Percentiles rank a stretch among this genome's conserved stretches.
Conservation (phyloP, 2,329 filamentous ascomycete species). For the Cercospora zeina region DNA sequence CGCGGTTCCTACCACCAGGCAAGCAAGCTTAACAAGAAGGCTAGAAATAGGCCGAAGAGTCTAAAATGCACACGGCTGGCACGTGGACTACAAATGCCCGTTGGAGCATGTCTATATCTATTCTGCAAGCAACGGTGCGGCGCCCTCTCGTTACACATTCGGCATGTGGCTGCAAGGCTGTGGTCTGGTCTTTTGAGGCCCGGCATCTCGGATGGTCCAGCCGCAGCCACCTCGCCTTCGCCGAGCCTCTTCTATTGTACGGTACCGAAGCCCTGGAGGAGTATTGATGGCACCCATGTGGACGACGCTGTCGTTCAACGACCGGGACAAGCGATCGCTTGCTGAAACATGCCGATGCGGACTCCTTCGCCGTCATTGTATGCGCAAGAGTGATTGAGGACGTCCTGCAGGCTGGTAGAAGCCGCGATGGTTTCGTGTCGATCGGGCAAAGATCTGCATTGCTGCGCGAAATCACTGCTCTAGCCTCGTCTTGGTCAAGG, state of each 20-base stretch:
- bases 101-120: not conserved
- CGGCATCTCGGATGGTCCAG: not conserved
- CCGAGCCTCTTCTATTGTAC: not conserved
- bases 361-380: not conserved
- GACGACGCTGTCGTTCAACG: not conserved
- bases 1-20: not conserved
- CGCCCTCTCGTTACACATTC: conserved; percentile 4
- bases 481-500: conserved; percentile 9
- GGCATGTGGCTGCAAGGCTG: conserved; percentile 6
- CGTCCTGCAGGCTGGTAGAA: not conserved
- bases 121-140: not conserved
- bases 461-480: conserved; percentile 11
- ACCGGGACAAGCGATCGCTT: not conserved
- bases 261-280: conserved; percentile 1
- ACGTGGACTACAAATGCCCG: not conserved
- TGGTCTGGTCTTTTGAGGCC: conserved; percentile 1
- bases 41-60: conserved; percentile 5
- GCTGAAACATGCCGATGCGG: not conserved
- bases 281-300: not conserved
- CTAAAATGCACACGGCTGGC: not conserved
- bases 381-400: not conserved
- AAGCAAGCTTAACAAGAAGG: conserved; percentile 14
- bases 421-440: not conserved
- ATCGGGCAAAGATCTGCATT: conserved; percentile 9
- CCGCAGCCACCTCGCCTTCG: conserved; percentile 6